Evolutionary conservation across 2,329 filamentous ascomycete species (phyloP).

Genomic region (Trichoderma breve): DNA sequence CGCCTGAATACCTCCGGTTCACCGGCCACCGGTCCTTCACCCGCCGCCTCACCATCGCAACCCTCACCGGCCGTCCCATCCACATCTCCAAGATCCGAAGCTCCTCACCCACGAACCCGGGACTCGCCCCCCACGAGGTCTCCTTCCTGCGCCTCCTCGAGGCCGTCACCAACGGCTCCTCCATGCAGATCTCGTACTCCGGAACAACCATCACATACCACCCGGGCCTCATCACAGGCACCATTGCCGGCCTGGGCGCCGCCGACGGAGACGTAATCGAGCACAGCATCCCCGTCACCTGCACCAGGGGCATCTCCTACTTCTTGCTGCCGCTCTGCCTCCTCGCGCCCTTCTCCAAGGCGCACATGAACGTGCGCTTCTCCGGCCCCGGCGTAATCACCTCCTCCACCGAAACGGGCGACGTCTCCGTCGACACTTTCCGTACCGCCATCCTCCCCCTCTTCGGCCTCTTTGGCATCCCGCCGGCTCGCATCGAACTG

Average conservation of each 20-base stretch:
- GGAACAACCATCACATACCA: slow-evolving; percentile 91
- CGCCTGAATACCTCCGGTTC: slow-evolving; percentile 66
- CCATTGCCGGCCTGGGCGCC: slow-evolving; percentile 71
- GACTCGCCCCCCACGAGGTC: slow-evolving; percentile 87
- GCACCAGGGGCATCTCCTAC: slow-evolving; percentile 81
- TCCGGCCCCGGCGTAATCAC: slow-evolving; percentile 92
- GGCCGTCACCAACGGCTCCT: slow-evolving; percentile 88
- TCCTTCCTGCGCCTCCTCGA: slow-evolving; percentile 95
- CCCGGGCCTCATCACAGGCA: slow-evolving; percentile 88
- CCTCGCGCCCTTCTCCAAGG: slow-evolving; percentile 89
- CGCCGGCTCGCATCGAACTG: slow-evolving; percentile 75
- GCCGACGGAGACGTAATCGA: slow-evolving; percentile 70
- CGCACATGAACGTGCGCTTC: slow-evolving; percentile 85
- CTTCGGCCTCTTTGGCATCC: slow-evolving; percentile 86
- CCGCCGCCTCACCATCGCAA: slow-evolving; percentile 82
- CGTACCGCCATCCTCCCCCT: slow-evolving; percentile 88
- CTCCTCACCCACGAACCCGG: slow-evolving; percentile 79
- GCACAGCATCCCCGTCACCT: slow-evolving; percentile 75
- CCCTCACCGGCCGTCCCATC: slow-evolving; percentile 82
- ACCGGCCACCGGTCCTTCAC: slow-evolving; percentile 80
- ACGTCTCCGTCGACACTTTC: slow-evolving; percentile 90
- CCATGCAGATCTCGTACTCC: slow-evolving; percentile 94
- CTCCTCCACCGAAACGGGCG: slow-evolving; percentile 74
- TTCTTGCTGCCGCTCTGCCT: slow-evolving; percentile 88
- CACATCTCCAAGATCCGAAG: slow-evolving; percentile 94